Conservation (phyloP, 1,284 basidiomycete genomes). For the Cryptococcus floricola region DNA sequence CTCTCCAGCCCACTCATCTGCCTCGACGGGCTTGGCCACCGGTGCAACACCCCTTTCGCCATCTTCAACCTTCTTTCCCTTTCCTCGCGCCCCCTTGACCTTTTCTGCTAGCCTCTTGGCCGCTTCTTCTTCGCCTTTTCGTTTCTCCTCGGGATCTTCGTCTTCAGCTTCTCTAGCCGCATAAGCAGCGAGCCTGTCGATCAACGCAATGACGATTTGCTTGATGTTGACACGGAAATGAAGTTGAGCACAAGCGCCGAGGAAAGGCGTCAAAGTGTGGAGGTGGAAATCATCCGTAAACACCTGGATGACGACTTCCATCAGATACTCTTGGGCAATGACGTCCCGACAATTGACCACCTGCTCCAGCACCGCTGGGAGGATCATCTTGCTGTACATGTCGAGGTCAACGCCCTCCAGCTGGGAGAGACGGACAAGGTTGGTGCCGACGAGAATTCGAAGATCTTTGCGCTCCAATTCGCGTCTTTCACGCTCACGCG, state of each 20-base stretch:
- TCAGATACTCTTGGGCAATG: constrained; percentile 94
- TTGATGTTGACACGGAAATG: constrained; percentile 97
- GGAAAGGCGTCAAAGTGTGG: constrained; percentile 84
- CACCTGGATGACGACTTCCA: constrained; percentile 98
- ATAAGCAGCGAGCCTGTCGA: constrained; percentile 89
- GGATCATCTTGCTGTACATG: constrained; percentile 76
- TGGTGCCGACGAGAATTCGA: constrained; percentile 90
- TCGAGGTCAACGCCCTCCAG: constrained; percentile 89
- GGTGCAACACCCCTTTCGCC: constrained; percentile 15
- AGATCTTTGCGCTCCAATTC: constrained; percentile 72
- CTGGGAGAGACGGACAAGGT: constrained; percentile 86
- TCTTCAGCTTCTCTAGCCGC: constrained; percentile 89
- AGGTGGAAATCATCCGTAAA: constrained; percentile 97
- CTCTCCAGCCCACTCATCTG: constrained; percentile 29
- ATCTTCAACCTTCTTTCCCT: constrained; percentile 49
- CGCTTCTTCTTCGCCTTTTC: constrained; percentile 83
- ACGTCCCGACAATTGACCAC: constrained; percentile 95
- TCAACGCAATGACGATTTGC: constrained; percentile 89
- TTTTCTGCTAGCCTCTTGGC: constrained; percentile 77
- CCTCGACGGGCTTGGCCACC: constrained; percentile 37
- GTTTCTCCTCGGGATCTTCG: constrained; percentile 87
- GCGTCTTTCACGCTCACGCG: constrained; percentile 88
- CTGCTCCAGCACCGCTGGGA: constrained; percentile 87
- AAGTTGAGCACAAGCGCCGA: constrained; percentile 86
- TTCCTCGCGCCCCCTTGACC: constrained; percentile 58